These are phyloP conservation scores for Warburgia ugandensis DNA, from an alignment of 164 flowering plant genomes.

Conservation along the genomic window DNA sequence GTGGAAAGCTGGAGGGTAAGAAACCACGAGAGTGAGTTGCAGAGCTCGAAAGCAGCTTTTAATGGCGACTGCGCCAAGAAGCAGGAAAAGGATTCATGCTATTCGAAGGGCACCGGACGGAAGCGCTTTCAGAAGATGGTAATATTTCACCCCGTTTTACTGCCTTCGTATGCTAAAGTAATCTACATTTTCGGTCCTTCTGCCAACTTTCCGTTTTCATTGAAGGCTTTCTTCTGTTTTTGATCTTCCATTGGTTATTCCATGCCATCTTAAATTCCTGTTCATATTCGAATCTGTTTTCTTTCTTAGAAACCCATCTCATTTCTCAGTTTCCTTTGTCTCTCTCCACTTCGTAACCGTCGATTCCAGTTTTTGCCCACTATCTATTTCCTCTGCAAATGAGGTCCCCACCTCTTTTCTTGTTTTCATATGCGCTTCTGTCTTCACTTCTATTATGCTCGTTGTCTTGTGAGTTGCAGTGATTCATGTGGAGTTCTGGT, in stretches of 20 bases:
- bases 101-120: constrained; percentile 6
- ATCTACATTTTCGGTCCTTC: not conserved
- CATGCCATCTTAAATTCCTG: too few relatives aligned
- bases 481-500: constrained; percentile 2
- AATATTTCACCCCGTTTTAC: not conserved
- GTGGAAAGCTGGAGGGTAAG: too few relatives aligned
- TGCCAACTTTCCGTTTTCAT: not conserved
- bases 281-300: too few relatives aligned
- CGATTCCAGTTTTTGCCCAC: not conserved
- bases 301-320: not conserved
- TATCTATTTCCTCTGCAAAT: not conserved
- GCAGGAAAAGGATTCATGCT: constrained; percentile 5
- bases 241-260: not conserved
- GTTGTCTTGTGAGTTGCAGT: not conserved
- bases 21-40: too few relatives aligned
- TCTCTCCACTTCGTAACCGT: not conserved
- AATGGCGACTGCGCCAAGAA: not conserved
- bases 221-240: not conserved
- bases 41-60: too few relatives aligned
- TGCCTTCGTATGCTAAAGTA: not conserved
- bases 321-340: not conserved
- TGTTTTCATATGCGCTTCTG: too few relatives aligned
- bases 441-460: not conserved
- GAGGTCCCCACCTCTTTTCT: not conserved
- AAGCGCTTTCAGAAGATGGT: constrained; percentile 11